Evolutionary conservation across 2,329 filamentous ascomycete genomes (phyloP).

Genomic region (Tolypocladium paradoxum): DNA sequence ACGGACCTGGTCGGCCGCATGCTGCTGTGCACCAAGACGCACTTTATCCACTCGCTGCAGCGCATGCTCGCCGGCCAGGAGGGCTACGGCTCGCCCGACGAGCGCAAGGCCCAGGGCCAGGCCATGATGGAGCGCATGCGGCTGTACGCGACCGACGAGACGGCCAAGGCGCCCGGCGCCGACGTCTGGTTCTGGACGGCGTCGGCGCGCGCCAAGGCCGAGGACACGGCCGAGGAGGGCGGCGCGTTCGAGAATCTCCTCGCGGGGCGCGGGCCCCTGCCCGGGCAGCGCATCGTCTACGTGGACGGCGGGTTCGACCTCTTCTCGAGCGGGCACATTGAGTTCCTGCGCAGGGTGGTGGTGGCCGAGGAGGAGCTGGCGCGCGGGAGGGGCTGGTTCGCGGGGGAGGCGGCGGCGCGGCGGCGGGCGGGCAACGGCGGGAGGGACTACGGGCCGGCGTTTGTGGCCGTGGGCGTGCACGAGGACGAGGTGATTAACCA

Average conservation of each 20-base stretch:
- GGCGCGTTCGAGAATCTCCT: constrained; percentile 60
- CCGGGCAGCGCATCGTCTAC: constrained; percentile 83
- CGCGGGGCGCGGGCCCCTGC: constrained; percentile 54
- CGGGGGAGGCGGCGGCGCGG: constrained; percentile 49
- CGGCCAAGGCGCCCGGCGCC: constrained; percentile 64
- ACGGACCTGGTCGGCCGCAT: constrained; percentile 97
- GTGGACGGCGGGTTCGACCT: constrained; percentile 95
- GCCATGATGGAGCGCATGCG: constrained; percentile 68
- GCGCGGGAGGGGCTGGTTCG: constrained; percentile 61
- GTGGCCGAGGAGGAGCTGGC: constrained; percentile 62
- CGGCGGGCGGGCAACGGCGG: constrained; percentile 47
- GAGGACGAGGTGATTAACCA: constrained; percentile 91
- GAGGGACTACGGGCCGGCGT: constrained; percentile 69
- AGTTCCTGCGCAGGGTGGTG: constrained; percentile 74
- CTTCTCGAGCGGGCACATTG: constrained; percentile 94
- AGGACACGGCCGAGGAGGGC: constrained; percentile 40
- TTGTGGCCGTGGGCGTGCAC: constrained; percentile 87
- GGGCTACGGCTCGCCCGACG: constrained; percentile 57
- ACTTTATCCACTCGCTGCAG: constrained; percentile 79
- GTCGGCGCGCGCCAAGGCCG: constrained; percentile 33
- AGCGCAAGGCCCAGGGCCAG: constrained; percentile 50
- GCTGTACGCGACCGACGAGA: constrained; percentile 81
- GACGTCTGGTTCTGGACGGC: constrained; percentile 79
- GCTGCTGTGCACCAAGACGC: constrained; percentile 87
- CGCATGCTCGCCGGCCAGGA: constrained; percentile 59